These are phyloP conservation scores for Hymenoscyphus fructigenus DNA, from an alignment of 2,329 filamentous ascomycete genomes.

Conservation along the genomic window DNA sequence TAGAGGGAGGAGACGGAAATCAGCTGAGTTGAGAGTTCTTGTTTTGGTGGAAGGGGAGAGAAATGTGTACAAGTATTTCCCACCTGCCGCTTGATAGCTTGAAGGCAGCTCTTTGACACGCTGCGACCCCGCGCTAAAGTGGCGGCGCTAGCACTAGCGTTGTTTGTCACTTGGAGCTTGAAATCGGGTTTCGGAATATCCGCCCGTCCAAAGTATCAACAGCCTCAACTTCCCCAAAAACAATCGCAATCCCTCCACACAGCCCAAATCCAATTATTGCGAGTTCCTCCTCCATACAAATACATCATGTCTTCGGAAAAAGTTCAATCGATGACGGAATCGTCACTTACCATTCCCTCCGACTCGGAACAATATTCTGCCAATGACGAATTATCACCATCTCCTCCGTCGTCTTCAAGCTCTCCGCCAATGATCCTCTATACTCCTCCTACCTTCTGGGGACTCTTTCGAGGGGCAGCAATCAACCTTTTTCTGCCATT, in stretches of 20 bases:
- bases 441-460: slow-evolving; percentile 83
- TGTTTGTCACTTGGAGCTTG: not conserved
- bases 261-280: not conserved
- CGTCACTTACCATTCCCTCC: slow-evolving; percentile 73
- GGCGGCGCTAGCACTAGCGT: not conserved
- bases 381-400: slow-evolving; percentile 59
- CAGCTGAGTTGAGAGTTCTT: not conserved
- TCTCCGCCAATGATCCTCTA: slow-evolving; percentile 79
- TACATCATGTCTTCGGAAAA: slow-evolving; percentile 53
- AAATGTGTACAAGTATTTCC: not conserved
- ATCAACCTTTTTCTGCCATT: slow-evolving; percentile 97
- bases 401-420: slow-evolving; percentile 58
- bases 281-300: not conserved
- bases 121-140: no score
- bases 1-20: not conserved
- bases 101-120: not conserved
- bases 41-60: not conserved
- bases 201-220: slow-evolving; percentile 9
- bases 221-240: slow-evolving; percentile 13
- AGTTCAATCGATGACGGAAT: slow-evolving; percentile 62
- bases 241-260: not conserved
- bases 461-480: slow-evolving; percentile 79
- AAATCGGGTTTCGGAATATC: not conserved
- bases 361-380: slow-evolving; percentile 82
- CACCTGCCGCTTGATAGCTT: not conserved